A percentile compares a stretch with the other conserved stretches of the same genome.
Evolutionary conservation across 148 eudicot species (phyloP).

Genomic region (Simmondsia chinensis): DNA sequence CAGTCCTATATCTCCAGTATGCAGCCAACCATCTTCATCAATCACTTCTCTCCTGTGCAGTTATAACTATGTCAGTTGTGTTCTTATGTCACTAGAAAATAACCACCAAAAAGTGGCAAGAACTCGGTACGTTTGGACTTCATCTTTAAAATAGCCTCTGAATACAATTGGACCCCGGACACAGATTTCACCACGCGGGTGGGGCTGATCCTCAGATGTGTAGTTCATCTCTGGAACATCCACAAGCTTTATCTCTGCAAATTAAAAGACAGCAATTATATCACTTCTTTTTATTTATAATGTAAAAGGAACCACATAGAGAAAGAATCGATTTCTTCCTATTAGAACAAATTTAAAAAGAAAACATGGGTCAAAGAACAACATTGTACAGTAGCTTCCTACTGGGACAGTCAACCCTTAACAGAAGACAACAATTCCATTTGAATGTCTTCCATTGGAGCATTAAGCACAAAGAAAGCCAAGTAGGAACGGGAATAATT

Average conservation of each 20-base stretch:
- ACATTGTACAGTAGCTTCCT: too few relatives aligned
- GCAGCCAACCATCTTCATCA: conserved; percentile 90
- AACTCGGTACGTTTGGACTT: conserved; percentile 59
- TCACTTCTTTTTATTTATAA: too few relatives aligned
- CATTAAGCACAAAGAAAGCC: too few relatives aligned
- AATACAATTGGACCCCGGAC: conserved; percentile 85
- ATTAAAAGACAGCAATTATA: too few relatives aligned
- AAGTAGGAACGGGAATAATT: too few relatives aligned
- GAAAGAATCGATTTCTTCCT: not conserved
- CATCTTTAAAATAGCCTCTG: conserved; percentile 91
- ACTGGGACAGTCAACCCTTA: too few relatives aligned
- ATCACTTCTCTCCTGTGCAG: conserved; percentile 74
- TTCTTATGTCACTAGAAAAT: conserved; percentile 1
- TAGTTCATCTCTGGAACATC: conserved; percentile 97
- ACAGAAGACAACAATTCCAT: too few relatives aligned
- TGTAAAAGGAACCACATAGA: conserved; percentile 6
- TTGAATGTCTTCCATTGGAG: too few relatives aligned
- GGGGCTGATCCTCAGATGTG: conserved; percentile 85
- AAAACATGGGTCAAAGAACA: too few relatives aligned
- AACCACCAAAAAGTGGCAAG: not conserved
- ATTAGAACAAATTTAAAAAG: not conserved
- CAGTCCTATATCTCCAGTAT: conserved; percentile 91
- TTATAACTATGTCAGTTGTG: conserved; percentile 8
- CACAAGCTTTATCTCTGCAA: conserved; percentile 86
- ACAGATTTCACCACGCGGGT: conserved; percentile 97